Conservation (phyloP, 2,329 filamentous ascomycete species). For the Calonectria multiphialidica region DNA sequence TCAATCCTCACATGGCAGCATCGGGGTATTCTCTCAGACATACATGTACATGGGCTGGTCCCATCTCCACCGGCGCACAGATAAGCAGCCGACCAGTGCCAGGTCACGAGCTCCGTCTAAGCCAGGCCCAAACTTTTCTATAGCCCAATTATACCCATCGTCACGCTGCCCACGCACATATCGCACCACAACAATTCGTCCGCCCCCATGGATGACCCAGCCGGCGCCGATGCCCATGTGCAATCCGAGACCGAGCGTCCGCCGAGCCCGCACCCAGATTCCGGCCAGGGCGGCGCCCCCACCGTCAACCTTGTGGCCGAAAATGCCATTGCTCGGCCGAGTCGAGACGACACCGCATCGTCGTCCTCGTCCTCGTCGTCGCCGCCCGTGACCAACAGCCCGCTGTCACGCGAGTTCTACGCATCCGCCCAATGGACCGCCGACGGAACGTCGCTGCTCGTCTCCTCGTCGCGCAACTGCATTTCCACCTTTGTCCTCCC, state of each 20-base stretch:
- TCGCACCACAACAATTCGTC: conserved; percentile 30
- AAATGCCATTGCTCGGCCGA: conserved; percentile 25
- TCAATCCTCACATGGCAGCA: neutral
- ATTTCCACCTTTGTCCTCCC: conserved; percentile 70
- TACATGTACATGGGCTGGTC: neutral
- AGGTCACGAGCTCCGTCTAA: conserved; percentile 8
- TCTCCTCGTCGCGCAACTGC: conserved; percentile 65
- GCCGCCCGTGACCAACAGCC: conserved; percentile 1
- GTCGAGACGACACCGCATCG: conserved; percentile 7
- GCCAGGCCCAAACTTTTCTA: conserved; percentile 13
- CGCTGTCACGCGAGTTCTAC: conserved; percentile 45
- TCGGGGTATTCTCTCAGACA: conserved; percentile 1
- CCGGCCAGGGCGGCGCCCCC: conserved; percentile 11
- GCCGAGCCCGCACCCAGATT: conserved; percentile 7
- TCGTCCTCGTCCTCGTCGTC: conserved; percentile 5
- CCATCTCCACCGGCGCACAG: conserved; percentile 2
- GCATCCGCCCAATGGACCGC: conserved; percentile 63
- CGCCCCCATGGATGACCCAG: conserved; percentile 36
- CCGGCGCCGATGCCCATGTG: conserved; percentile 19
- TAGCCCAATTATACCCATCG: neutral
- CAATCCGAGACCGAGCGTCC: conserved; percentile 8
- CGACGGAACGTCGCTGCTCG: conserved; percentile 70
- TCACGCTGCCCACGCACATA: conserved; percentile 4
- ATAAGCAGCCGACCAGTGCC: neutral
- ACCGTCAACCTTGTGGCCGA: conserved; percentile 37